Evolutionary conservation across 768 basidiomycete genomes (phyloP).

Genomic region (Boletus subcaerulescens): DNA sequence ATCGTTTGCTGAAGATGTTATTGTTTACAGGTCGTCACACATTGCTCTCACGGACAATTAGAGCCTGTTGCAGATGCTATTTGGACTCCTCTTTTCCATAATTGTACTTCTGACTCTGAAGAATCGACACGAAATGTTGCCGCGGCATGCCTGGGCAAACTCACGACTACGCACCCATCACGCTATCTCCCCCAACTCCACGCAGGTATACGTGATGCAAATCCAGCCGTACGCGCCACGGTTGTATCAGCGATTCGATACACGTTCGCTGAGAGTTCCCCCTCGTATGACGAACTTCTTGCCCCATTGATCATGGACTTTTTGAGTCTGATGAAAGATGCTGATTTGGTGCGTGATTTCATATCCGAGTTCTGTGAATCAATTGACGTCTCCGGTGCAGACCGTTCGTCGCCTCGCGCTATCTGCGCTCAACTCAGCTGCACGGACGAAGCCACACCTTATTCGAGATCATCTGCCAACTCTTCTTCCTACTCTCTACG

Average conservation of each 20-base stretch:
- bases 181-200: slow-evolving; percentile 93
- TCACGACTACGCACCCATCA: slow-evolving; percentile 87
- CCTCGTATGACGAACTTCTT: slow-evolving; percentile 86
- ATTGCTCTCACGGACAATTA: slow-evolving; percentile 80
- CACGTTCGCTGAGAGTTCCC: slow-evolving; percentile 83
- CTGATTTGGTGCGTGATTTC: slow-evolving; percentile 64
- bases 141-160: slow-evolving; percentile 93
- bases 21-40: slow-evolving; percentile 73
- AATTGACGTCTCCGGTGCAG: slow-evolving; percentile 39
- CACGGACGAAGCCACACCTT: slow-evolving; percentile 90
- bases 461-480: slow-evolving; percentile 77
- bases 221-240: slow-evolving; percentile 75
- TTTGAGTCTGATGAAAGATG: slow-evolving; percentile 84
- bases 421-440: slow-evolving; percentile 90
- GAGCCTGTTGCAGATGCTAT: slow-evolving; percentile 85
- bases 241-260: slow-evolving; percentile 91
- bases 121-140: slow-evolving; percentile 93
- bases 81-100: slow-evolving; percentile 90
- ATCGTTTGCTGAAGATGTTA: neutral
- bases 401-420: slow-evolving; percentile 87
- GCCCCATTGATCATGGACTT: slow-evolving; percentile 88
- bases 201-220: slow-evolving; percentile 66
- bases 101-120: slow-evolving; percentile 78
- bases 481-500: slow-evolving; percentile 80
- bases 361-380: neutral